Evolutionary conservation across 2,329 filamentous ascomycete species (phyloP).

Genomic region (Exserohilum rostratum): DNA sequence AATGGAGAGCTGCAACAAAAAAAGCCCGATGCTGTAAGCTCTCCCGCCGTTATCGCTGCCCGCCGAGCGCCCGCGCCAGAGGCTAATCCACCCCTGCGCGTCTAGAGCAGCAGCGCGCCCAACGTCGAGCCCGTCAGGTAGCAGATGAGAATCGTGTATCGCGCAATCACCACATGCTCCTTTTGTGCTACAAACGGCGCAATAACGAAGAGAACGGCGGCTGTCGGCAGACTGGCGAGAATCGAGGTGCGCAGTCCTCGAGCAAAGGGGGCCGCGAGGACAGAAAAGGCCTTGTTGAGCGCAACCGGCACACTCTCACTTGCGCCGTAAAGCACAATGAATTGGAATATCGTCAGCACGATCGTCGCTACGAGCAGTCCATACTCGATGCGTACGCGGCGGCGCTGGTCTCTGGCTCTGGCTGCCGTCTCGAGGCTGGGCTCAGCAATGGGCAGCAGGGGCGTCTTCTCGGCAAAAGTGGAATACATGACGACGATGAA

Average conservation of each 20-base stretch:
- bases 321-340: conserved; percentile 24
- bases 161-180: conserved; percentile 21
- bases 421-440: not conserved
- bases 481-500: not conserved
- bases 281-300: conserved; percentile 4
- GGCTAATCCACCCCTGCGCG: conserved; percentile 11
- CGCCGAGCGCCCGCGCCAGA: conserved; percentile 3
- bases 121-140: conserved; percentile 30
- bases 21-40: conserved; percentile 2
- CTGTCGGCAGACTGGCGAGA: conserved; percentile 27
- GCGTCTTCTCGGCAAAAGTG: conserved; percentile 8
- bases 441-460: conserved; percentile 8
- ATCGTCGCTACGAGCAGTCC: conserved; percentile 10
- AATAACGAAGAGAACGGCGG: conserved; percentile 27
- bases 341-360: conserved; percentile 20
- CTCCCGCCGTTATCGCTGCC: conserved; percentile 29
- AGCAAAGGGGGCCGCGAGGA: conserved; percentile 21
- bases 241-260: conserved; percentile 27
- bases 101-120: conserved; percentile 25
- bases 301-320: conserved; percentile 6
- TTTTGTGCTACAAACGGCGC: conserved; percentile 24
- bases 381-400: conserved; percentile 9
- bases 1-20: conserved; percentile 6
- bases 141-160: conserved; percentile 30
- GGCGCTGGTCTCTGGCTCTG: not conserved